A percentile compares a stretch with the other conserved stretches of the same genome.
These are phyloP conservation scores for Anacardium occidentale DNA, from an alignment of 345 rosid species.

Conservation along the genomic window DNA sequence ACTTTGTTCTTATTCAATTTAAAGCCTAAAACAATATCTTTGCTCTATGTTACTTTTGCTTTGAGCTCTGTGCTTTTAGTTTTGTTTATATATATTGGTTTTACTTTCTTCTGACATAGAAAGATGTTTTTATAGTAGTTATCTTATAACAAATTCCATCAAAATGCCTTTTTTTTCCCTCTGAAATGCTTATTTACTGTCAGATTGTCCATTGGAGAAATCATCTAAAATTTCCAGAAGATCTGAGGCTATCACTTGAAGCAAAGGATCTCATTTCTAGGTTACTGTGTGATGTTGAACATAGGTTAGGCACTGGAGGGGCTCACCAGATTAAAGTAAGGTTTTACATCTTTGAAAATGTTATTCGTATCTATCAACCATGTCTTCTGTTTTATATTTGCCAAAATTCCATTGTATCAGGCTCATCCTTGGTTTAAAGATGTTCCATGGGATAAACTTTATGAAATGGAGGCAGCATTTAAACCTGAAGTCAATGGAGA, in stretches of 20 bases:
- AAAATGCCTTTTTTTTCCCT: background rate
- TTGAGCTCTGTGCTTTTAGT: background rate
- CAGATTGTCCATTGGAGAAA: constrained; percentile 95
- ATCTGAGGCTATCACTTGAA: constrained; percentile 58
- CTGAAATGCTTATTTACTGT: constrained; percentile 18
- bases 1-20: constrained; percentile 6
- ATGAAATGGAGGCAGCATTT: constrained; percentile 93
- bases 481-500: constrained; percentile 93
- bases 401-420: constrained; percentile 39
- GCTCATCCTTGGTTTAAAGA: constrained; percentile 92
- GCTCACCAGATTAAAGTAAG: constrained; percentile 84
- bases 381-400: constrained; percentile 17
- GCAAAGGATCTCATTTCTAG: constrained; percentile 89
- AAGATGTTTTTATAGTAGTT: too few species aligned
- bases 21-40: constrained; percentile 1
- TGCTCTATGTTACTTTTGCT: constrained; percentile 9
- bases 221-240: constrained; percentile 86
- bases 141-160: too few species aligned
- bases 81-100: background rate
- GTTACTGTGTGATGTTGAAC: constrained; percentile 85
- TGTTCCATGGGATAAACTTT: constrained; percentile 79
- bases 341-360: constrained; percentile 14
- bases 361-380: constrained; percentile 17
- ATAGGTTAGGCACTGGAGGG: constrained; percentile 87
- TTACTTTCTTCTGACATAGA: background rate